Evolutionary conservation across 2,329 filamentous ascomycete genomes (phyloP), one percentile per base, ranked within the genome.

Genomic region (Helminthosporium solani): DNA sequence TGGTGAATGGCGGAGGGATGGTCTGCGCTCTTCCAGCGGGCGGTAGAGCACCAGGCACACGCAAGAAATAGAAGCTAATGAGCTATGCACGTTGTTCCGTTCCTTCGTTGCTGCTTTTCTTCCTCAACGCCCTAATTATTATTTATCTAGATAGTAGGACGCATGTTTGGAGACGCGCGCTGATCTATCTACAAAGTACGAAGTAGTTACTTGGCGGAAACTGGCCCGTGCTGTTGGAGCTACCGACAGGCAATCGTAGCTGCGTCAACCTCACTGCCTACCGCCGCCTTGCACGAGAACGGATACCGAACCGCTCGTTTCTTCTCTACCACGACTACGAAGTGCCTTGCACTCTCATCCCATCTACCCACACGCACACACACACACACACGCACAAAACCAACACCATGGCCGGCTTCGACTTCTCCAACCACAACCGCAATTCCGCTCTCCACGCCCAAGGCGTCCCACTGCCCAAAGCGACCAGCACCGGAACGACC

Each of bases 351-450:
- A 11, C 36, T 15, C 25, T 2, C 36, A 9, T 12, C 3, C 21
- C 15, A 3, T n/a, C 20, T 23, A 20, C 25, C 25, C 7, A 27
- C 7, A 36, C 16, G 23, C 16, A 5, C 34, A 16, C 8, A 37
- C 18, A 9, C 21, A n/a, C n/a, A n/a, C 36, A 23, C 21, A 37
- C 37, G 21, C 4, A 33, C 30, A 33, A 19, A 7, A 33, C 21
- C 37, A 33, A 57, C 75, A 85, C 68, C 65, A 99, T 99, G 94
- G 86, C 88, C 65, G 65, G 65, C 61, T 68, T 68, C 63, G 65
- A 97, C 78, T 99, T 99, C 82, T 95, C 90, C 74, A 99, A 99
- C 82, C 94, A 97, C 84, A 96, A 96, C 83, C 90, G 94, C 79
- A 99, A 99, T 83, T 84, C 87, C 71, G 92, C 92, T 56, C 84